A percentile compares a stretch with the other conserved stretches of the same genome.
phyloP scores from a whole-genome alignment of 805 yeast species.

The Saccharomycopsis oosterbeekiorum region DNA sequence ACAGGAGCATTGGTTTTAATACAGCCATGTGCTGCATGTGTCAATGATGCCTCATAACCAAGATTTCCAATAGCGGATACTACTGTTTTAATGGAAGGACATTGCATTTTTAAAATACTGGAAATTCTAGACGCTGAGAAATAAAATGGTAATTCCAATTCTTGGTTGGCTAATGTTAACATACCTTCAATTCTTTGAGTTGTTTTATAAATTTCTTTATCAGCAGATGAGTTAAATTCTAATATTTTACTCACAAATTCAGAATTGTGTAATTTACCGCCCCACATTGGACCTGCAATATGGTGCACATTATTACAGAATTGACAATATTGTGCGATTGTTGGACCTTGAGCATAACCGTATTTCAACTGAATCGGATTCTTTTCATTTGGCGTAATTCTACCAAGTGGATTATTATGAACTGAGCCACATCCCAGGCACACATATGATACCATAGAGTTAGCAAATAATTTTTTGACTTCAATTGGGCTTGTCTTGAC shows the following conservation, averaged over 20 bases:
- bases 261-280: constrained; percentile 61
- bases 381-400: constrained; percentile 33
- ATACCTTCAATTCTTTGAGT: constrained; percentile 81
- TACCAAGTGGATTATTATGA: constrained; percentile 67
- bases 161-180: constrained; percentile 75
- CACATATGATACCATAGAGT: constrained; percentile 67
- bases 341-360: constrained; percentile 57
- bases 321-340: constrained; percentile 50
- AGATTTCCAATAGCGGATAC: constrained; percentile 76
- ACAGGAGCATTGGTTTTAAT: constrained; percentile 88
- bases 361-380: constrained; percentile 32
- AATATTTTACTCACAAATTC: constrained; percentile 59
- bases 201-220: constrained; percentile 55
- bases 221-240: constrained; percentile 31
- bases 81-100: constrained; percentile 65
- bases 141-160: constrained; percentile 65
- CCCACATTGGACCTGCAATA: constrained; percentile 97
- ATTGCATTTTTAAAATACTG: constrained; percentile 67
- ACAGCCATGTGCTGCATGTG: constrained; percentile 82
- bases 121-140: constrained; percentile 72
- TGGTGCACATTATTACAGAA: constrained; percentile 63
- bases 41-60: constrained; percentile 73
- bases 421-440: constrained; percentile 83
- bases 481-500: constrained; percentile 69
- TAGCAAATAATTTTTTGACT: constrained; percentile 71